Conservation (phyloP, 225 moss, liverwort and hornwort species). For the Antitrichia curtipendula region DNA sequence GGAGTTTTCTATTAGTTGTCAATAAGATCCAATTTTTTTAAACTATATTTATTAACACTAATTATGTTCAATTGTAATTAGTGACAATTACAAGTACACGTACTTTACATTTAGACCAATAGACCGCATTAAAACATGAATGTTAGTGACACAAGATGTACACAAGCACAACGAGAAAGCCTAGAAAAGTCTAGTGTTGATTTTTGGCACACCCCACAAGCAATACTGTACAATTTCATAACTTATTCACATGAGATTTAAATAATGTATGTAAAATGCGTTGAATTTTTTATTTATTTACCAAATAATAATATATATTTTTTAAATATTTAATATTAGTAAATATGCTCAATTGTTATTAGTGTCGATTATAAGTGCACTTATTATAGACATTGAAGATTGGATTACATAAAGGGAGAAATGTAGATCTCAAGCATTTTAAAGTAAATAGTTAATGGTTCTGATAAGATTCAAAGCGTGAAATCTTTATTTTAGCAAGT, state of each 20-base stretch:
- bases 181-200: neutral
- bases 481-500: neutral
- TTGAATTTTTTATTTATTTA: neutral
- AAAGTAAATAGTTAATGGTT: neutral
- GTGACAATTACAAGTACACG: rapidly evolving
- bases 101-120: neutral
- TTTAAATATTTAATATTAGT: neutral
- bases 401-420: rapidly evolving
- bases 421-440: neutral
- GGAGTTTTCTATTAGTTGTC: neutral
- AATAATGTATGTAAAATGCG: no score
- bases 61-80: no score
- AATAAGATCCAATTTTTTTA: neutral
- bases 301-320: neutral
- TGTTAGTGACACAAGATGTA: neutral
- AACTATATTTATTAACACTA: neutral
- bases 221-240: neutral
- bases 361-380: rapidly evolving
- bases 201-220: neutral
- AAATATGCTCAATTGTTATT: neutral
- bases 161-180: no score
- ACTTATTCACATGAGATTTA: neutral
- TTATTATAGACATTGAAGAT: neutral
- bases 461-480: rapidly evolving
- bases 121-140: rapidly evolving